Base-by-base conservation (phyloP, 441 rosid genomes). In the Mallotus japonicus region DNA sequence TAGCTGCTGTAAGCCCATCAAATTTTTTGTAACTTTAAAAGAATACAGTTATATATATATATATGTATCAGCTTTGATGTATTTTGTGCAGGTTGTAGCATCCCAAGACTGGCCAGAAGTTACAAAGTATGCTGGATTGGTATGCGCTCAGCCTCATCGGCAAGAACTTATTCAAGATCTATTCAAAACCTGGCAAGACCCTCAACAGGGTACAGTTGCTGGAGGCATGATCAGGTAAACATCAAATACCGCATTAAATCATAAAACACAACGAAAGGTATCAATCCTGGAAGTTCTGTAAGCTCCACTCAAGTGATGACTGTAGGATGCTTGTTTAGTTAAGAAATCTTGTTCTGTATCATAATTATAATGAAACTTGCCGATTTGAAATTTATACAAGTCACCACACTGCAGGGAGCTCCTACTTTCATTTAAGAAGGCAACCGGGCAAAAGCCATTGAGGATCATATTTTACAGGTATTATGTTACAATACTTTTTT, bases 101-200 rank as follows among this genome's bases (percentile, higher is more conserved):
- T 69, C 72, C 49, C 72, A 69, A 69, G 72, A 69, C 72, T 69
- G 72, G 72, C 72, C 72, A 11, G 72, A 69, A 46, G 72, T 69
- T 56, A 37, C 60, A 55, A 69, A 69, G 55, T 68, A 68, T 54
- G 71, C 71, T 3, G 71, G 71, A 8, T n/a, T 68, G 24, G 71
- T 53, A 9, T 53, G 61, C 15, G 61, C 71, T 37, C 71, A 68
- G 50, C 62, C 71, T 68, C 71, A 68, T 20, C 49, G 71, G 24
- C 71, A 68, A 68, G 71, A 68, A 55, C 71, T 68, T 54, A 68
- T 68, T 68, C 71, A 68, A 55, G 71, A 68, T 68, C 37, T 68
- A 53, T 68, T 8, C 71, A 68, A 68, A 68, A 68, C 62, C 61
- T 54, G 50, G 49, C 61, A 68, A 55, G 71, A 68, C 8, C 62